A percentile compares a stretch with the other conserved stretches of the same genome.
These are phyloP conservation scores for Neopestalotiopsis sp. DNA, from an alignment of 2,329 filamentous ascomycete species.

Conservation along the genomic window DNA sequence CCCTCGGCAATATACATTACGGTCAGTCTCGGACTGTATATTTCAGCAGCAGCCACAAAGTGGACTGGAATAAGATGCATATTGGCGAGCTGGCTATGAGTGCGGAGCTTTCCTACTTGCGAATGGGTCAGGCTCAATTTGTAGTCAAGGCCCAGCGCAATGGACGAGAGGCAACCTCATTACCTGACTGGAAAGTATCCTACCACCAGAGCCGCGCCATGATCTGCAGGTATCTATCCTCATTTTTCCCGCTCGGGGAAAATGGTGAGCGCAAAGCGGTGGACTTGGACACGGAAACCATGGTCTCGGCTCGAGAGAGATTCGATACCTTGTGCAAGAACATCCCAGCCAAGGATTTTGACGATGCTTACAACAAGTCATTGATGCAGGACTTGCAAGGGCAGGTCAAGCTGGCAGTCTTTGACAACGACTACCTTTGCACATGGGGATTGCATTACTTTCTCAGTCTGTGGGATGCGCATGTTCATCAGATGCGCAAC, in stretches of 20 bases:
- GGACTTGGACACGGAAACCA: background rate
- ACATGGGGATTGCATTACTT: slow-evolving; percentile 66
- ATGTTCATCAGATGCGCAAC: slow-evolving; percentile 63
- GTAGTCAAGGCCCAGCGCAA: slow-evolving; percentile 20
- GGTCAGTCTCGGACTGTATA: slow-evolving; percentile 65
- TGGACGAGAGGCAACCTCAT: slow-evolving; percentile 24
- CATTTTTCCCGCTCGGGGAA: slow-evolving; percentile 44
- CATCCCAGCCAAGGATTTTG: slow-evolving; percentile 38
- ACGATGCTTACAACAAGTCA: slow-evolving; percentile 47
- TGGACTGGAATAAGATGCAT: too few species aligned
- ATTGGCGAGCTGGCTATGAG: slow-evolving; percentile 28
- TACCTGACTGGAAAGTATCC: slow-evolving; percentile 43
- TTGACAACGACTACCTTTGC: slow-evolving; percentile 40
- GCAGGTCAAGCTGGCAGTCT: slow-evolving; percentile 56
- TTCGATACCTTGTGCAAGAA: slow-evolving; percentile 37
- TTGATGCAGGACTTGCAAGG: slow-evolving; percentile 57
- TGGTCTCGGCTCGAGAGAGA: background rate
- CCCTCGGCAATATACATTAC: slow-evolving; percentile 60
- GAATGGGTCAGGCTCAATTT: slow-evolving; percentile 22
- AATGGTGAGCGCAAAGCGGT: slow-evolving; percentile 41
- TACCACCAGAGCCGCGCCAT: slow-evolving; percentile 58
- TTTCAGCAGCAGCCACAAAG: slow-evolving; percentile 32
- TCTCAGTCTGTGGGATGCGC: slow-evolving; percentile 59
- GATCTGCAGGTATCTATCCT: slow-evolving; percentile 55
- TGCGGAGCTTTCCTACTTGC: slow-evolving; percentile 41